Evolutionary conservation across 805 yeast genomes (phyloP), one percentile per base, ranked within the genome.

Genomic region (Saccharomycopsis schoenii): DNA sequence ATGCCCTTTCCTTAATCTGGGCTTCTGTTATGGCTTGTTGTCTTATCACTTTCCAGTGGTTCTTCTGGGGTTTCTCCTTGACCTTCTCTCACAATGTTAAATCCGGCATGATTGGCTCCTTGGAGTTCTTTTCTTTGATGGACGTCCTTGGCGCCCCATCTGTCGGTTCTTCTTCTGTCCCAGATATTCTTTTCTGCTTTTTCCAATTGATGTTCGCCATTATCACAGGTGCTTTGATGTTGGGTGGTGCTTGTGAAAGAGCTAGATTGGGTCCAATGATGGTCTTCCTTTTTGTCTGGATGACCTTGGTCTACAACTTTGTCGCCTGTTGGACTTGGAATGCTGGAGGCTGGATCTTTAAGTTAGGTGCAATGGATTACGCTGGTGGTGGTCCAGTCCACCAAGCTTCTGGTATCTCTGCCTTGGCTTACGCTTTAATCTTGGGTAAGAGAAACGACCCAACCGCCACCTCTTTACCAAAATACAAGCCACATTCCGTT

Each of bases 341-440:
- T 73, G 82, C 86, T 29, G 81, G 81, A 61, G 99, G 99, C 59
- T 94, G 98, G 99, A 80, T 93, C 66, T 81, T 79, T 60, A 74
- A 75, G 56, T 79, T 93, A 60, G 98, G 97, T 66, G 86, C 92
- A 42, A 81, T 90, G 64, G 99, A 94, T 77, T 94, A 89, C 71
- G 99, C 99, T 24, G 99, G 99, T 71, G 98, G 98, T 71, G 97
- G 97, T 65, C 97, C 98, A 64, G 98, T 94, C 63, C 99, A 94
- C 77, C 89, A 89, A 77, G 77, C 91, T 68, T 88, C 97, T 42
- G 99, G 99, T 67, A 88, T 85, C 67, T 96, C 96, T 72, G 98
- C 97, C 58, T 79, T 94, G 66, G 93, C 97, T 62, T 93, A 93
- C 72, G 96, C 99, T 36, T 80, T 94, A 60, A 77, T 89, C 65